phyloP scores from a whole-genome alignment of 2,329 filamentous ascomycete genomes.

The Aspergillus chevalieri region DNA sequence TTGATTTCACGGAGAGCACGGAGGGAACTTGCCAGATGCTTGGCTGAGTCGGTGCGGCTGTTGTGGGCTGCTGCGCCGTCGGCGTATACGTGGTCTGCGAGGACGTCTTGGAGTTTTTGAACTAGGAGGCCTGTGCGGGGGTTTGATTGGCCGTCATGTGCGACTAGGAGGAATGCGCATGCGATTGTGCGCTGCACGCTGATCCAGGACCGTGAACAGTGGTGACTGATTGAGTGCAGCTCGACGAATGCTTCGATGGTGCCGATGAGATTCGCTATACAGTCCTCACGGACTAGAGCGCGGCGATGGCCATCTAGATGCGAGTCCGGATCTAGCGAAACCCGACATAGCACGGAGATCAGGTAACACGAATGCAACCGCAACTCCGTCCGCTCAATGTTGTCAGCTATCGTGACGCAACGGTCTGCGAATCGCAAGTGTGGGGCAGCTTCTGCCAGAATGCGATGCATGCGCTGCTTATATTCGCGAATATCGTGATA shows the following conservation, averaged over 20 bases:
- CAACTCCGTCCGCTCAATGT: constrained; percentile 53
- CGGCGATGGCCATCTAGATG: constrained; percentile 34
- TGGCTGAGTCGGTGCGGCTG: constrained; percentile 28
- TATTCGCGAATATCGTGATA: constrained; percentile 49
- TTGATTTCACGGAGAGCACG: constrained; percentile 28
- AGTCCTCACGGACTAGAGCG: constrained; percentile 42
- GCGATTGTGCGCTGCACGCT: constrained; percentile 37
- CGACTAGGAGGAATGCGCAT: constrained; percentile 34
- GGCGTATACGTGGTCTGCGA: constrained; percentile 27
- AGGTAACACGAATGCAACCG: constrained; percentile 58
- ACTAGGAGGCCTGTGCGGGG: constrained; percentile 23
- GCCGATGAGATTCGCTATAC: constrained; percentile 47
- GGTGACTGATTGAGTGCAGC: constrained; percentile 34
- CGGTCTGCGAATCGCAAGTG: constrained; percentile 47
- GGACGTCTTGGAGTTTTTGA: constrained; percentile 21
- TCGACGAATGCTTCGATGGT: constrained; percentile 55
- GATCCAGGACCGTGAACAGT: constrained; percentile 38
- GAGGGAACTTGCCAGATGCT: constrained; percentile 27
- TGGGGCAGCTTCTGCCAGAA: constrained; percentile 51
- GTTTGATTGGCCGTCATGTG: constrained; percentile 20
- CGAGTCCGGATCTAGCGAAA: constrained; percentile 42
- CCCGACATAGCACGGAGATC: constrained; percentile 53
- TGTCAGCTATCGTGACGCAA: constrained; percentile 37
- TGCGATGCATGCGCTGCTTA: constrained; percentile 49
- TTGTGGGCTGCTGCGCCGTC: constrained; percentile 18